phyloP scores from a whole-genome alignment of 345 rosid genomes.

The Acer negundo region DNA sequence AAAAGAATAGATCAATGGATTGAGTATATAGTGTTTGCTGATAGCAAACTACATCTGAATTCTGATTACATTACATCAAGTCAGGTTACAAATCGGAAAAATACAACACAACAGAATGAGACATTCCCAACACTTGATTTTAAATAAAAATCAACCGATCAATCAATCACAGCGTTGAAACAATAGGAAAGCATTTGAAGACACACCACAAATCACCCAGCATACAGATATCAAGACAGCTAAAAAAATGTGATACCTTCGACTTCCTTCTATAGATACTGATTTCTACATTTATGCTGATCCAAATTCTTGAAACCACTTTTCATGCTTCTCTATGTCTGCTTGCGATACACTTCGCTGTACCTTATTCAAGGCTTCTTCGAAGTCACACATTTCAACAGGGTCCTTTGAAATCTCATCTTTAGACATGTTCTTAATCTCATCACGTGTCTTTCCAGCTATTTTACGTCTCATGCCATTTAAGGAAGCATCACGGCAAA shows the following conservation, averaged over 20 bases:
- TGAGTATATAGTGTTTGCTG: not conserved
- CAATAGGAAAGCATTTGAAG: not conserved
- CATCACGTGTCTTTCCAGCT: constrained; percentile 97
- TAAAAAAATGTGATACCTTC: not conserved
- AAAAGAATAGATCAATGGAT: not conserved
- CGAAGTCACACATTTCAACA: constrained; percentile 98
- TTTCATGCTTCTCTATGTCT: constrained; percentile 95
- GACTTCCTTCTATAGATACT: not conserved
- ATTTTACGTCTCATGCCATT: constrained; percentile 99
- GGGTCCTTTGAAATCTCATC: constrained; percentile 99
- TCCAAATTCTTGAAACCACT: constrained; percentile 95
- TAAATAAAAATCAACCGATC: not conserved
- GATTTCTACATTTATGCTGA: constrained; percentile 53
- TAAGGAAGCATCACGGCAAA: constrained; percentile 97
- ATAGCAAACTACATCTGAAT: constrained; percentile 14
- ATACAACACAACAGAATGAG: constrained; percentile 9
- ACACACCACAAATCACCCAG: not conserved
- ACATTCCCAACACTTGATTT: not conserved
- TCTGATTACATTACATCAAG: constrained; percentile 16
- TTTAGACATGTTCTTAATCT: constrained; percentile 98
- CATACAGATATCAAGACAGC: not conserved
- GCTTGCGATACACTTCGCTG: constrained; percentile 92
- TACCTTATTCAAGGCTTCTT: constrained; percentile 91
- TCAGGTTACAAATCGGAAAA: constrained; percentile 4
- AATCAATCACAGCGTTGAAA: not conserved